Conservation (phyloP, 108 stramenopile genomes). For the Ochromonas danica region DNA sequence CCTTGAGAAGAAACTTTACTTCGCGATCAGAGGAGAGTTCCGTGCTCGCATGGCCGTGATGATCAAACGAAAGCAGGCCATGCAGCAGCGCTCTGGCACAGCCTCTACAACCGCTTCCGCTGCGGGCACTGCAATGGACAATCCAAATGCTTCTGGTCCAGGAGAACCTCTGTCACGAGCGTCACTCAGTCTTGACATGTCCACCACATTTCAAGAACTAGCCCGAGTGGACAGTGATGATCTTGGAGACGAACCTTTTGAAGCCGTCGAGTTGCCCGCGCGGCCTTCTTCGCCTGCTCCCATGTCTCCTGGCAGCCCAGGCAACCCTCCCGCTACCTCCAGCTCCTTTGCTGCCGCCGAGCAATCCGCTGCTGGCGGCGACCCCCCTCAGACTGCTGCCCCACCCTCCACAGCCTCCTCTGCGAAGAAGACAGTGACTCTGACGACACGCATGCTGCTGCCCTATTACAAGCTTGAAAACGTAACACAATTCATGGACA, state of each 20-base stretch:
- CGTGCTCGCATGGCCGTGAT: neutral
- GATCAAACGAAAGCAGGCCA: neutral
- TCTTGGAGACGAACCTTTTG: too few relatives aligned
- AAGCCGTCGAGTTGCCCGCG: too few relatives aligned
- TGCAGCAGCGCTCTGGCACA: neutral
- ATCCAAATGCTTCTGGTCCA: too few relatives aligned
- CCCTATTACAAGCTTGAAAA: constrained; percentile 30
- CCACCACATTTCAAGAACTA: too few relatives aligned
- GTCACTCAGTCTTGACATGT: too few relatives aligned
- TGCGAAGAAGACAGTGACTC: neutral
- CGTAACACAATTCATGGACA: constrained; percentile 34
- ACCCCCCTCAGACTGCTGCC: neutral
- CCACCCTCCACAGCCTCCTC: neutral
- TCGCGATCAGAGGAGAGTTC: constrained; percentile 8
- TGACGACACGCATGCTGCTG: constrained; percentile 4
- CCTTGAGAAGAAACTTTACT: constrained; percentile 23
- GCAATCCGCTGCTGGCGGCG: neutral
- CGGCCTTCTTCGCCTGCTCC: too few relatives aligned
- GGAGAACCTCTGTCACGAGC: too few relatives aligned
- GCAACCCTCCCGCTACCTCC: neutral
- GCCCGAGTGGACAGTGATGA: too few relatives aligned
- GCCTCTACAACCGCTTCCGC: neutral
- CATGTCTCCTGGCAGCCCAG: too few relatives aligned
- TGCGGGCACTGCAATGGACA: neutral
- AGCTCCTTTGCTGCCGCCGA: neutral